phyloP scores from a whole-genome alignment of 2,329 filamentous ascomycete genomes.

The Penicillium sp. region DNA sequence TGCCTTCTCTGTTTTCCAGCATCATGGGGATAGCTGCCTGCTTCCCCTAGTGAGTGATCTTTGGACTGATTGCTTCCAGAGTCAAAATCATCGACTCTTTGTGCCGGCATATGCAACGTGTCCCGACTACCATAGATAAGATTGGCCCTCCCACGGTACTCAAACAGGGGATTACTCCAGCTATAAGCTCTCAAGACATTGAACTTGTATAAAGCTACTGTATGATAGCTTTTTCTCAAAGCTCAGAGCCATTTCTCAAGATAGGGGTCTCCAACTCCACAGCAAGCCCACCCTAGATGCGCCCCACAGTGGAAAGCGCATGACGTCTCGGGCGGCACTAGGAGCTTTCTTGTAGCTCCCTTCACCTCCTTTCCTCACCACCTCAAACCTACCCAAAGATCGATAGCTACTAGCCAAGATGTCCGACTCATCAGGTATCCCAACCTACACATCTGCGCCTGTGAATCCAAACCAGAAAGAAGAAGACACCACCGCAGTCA shows the following conservation, averaged over 20 bases:
- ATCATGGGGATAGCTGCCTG: too few species aligned
- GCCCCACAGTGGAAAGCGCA: slow-evolving; percentile 22
- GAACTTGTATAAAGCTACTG: neutral
- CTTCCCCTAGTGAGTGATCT: too few species aligned
- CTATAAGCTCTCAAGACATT: neutral
- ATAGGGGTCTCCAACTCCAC: neutral
- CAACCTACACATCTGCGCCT: slow-evolving; percentile 29
- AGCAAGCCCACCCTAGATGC: neutral
- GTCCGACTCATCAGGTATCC: slow-evolving; percentile 22
- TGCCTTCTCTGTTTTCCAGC: too few species aligned
- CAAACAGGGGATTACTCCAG: neutral
- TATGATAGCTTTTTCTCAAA: neutral
- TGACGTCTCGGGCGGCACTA: slow-evolving; percentile 21
- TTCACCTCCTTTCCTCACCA: neutral
- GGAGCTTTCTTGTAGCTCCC: neutral
- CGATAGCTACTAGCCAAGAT: slow-evolving; percentile 10
- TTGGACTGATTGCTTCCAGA: too few species aligned
- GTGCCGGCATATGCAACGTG: neutral
- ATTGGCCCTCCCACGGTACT: neutral
- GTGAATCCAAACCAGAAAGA: slow-evolving; percentile 24
- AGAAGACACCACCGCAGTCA: slow-evolving; percentile 14
- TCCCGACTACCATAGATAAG: neutral
- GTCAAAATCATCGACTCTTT: neutral
- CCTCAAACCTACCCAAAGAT: neutral
- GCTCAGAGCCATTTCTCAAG: neutral